Percentiles rank a stretch among this genome's conserved stretches.
Evolutionary conservation across 352 stramenopile genomes (phyloP).

Genomic region (Globisporangium canariense): DNA sequence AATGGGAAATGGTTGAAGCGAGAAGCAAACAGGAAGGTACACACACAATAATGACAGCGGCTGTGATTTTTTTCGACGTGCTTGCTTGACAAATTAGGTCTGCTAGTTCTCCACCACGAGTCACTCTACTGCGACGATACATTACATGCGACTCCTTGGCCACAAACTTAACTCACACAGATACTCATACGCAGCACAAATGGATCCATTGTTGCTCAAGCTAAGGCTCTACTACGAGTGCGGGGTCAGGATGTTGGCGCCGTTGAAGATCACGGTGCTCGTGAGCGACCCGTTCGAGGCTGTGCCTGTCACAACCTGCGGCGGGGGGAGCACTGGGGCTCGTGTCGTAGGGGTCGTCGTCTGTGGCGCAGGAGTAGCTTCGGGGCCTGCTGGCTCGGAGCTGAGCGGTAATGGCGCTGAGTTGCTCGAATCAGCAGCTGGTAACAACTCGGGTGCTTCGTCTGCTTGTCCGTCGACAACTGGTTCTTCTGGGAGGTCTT

Average conservation of each 20-base stretch:
- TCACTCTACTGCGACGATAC: not conserved
- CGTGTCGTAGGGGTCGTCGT: not conserved
- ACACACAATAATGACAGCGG: not conserved
- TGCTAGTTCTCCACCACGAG: too few relatives aligned
- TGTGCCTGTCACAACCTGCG: constrained; percentile 1
- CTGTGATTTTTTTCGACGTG: constrained; percentile 1
- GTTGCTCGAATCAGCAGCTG: not conserved
- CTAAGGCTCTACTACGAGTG: constrained; percentile 4
- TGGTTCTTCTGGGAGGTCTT: not conserved
- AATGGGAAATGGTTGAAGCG: not conserved
- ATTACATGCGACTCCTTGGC: not conserved
- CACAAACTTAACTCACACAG: not conserved
- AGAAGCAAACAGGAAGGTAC: not conserved
- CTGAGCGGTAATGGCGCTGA: not conserved
- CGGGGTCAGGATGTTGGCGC: constrained; percentile 6
- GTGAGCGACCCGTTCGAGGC: constrained; percentile 6
- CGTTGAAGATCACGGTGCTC: constrained; percentile 12
- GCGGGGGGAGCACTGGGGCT: not conserved
- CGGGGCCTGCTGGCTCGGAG: not conserved
- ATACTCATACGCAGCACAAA: not conserved
- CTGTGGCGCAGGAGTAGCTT: not conserved
- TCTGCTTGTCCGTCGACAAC: not conserved
- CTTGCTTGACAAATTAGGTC: not conserved
- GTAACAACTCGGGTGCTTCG: not conserved
- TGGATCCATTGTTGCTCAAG: not conserved